These are phyloP conservation scores for Colletotrichum siamense DNA, from an alignment of 2,329 filamentous ascomycete species.

Conservation along the genomic window DNA sequence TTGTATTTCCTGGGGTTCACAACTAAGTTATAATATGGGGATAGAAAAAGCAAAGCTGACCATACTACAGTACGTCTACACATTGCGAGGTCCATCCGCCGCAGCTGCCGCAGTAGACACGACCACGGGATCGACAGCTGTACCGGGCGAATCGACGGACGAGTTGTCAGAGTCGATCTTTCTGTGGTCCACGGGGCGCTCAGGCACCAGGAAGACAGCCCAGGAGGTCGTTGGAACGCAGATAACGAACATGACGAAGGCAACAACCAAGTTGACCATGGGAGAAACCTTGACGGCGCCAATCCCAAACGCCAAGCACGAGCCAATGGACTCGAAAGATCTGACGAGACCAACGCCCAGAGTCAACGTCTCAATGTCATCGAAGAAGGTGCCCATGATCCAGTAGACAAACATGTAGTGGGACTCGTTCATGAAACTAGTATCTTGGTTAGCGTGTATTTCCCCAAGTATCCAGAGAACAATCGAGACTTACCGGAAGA, in stretches of 20 bases:
- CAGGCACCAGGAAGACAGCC: conserved; percentile 42
- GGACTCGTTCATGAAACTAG: conserved; percentile 54
- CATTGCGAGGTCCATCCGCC: not conserved
- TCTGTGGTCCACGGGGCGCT: conserved; percentile 30
- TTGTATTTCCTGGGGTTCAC: not conserved
- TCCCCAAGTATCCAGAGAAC: accelerated
- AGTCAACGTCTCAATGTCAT: conserved; percentile 56
- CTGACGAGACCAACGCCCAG: conserved; percentile 52
- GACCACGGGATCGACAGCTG: not conserved
- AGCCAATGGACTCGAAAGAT: conserved; percentile 54
- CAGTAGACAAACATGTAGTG: conserved; percentile 59
- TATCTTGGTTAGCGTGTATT: not conserved
- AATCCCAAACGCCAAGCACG: conserved; percentile 51
- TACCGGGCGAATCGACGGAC: not conserved
- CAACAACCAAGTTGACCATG: conserved; percentile 53
- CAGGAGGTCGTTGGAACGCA: conserved; percentile 41
- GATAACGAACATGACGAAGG: conserved; percentile 52
- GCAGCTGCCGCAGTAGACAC: not conserved
- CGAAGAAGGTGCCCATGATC: conserved; percentile 55
- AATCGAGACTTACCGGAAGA: conserved; percentile 40
- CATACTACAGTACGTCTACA: not conserved
- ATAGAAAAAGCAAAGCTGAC: accelerated
- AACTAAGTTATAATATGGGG: accelerated
- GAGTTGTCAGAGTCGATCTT: not conserved
- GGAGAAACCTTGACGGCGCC: conserved; percentile 50